Evolutionary conservation across 805 yeast genomes (phyloP), one percentile per base, ranked within the genome.

Genomic region (Metschnikowia picachoensis): DNA sequence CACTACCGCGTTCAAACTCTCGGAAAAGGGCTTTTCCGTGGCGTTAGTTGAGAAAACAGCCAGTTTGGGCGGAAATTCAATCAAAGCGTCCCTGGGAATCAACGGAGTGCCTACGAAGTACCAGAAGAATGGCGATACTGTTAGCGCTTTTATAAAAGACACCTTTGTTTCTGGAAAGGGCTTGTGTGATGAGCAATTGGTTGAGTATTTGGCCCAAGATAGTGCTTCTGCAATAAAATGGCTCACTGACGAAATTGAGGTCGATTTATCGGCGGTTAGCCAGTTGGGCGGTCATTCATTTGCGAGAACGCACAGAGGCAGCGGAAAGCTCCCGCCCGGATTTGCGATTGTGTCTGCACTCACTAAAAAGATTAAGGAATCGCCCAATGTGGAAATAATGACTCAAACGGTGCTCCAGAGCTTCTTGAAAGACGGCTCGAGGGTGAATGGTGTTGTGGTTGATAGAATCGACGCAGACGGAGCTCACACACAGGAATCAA

Each of bases 11-110:
- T 60, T 72, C 35, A 68, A 68, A 47, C 52, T 76, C 16, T 59
- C 62, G 20, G 60, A 68, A 35, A 51, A 61, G 20, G 71, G 73
- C 12, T 49, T 66, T 17, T 70, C 76, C 0, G 78, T 80, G 4
- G 56, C 71, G 0, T 47, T 80, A 7, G 44, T 80, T 3, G 85
- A 80, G 44, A 80, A 80, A 53, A 62, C 73, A 0, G 62, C 61
- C 12, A 65, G 66, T 28, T 57, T 77, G 30, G 85, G 85, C 29
- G 84, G 85, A 7, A 80, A 80, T 52, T 79, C 84, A 2, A 71
- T 73, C 44, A 80, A 79, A 60, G 85, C 85, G 0, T 77, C 83
- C 3, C 76, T 82, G 20, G 85, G 85, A 17, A 80, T 80, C 44
- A 80, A 79, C 59, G 75, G 73, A 1, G 70, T 54, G 0, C 66